A percentile compares a stretch with the other conserved stretches of the same genome.
These are phyloP conservation scores for Raphanus raphanistrum DNA, from an alignment of 345 rosid species.

Conservation along the genomic window DNA sequence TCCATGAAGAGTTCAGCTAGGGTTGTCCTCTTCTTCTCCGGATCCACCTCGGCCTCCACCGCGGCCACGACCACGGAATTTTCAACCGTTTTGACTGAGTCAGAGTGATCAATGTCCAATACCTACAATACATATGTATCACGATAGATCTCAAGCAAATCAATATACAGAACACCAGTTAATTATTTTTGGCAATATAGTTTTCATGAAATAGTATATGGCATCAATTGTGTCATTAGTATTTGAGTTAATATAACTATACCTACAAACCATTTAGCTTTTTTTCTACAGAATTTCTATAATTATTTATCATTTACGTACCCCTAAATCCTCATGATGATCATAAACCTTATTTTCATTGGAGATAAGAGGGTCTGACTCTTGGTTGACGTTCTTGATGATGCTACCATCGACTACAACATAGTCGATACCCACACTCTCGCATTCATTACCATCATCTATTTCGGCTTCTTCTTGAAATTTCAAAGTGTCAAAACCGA, in stretches of 20 bases:
- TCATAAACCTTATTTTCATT: conserved; percentile 37
- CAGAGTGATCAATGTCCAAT: conserved; percentile 3
- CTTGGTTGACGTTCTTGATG: conserved; percentile 40
- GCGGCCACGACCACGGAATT: background rate
- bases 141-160: background rate
- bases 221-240: background rate
- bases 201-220: background rate
- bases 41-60: conserved; percentile 27
- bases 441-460: conserved; percentile 27
- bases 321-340: conserved; percentile 29
- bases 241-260: background rate
- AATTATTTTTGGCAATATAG: background rate
- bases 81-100: conserved; percentile 8
- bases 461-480: conserved; percentile 37
- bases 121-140: background rate
- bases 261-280: background rate
- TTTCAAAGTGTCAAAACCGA: conserved; percentile 69
- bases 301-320: background rate
- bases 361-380: conserved; percentile 66
- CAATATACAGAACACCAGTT: background rate
- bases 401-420: conserved; percentile 37
- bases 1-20: conserved; percentile 79
- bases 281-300: no score
- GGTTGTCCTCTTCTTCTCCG: conserved; percentile 62
- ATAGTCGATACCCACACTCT: conserved; percentile 29